Evolutionary conservation across 768 basidiomycete genomes (phyloP).

Genomic region (Pleurotus pulmonarius): DNA sequence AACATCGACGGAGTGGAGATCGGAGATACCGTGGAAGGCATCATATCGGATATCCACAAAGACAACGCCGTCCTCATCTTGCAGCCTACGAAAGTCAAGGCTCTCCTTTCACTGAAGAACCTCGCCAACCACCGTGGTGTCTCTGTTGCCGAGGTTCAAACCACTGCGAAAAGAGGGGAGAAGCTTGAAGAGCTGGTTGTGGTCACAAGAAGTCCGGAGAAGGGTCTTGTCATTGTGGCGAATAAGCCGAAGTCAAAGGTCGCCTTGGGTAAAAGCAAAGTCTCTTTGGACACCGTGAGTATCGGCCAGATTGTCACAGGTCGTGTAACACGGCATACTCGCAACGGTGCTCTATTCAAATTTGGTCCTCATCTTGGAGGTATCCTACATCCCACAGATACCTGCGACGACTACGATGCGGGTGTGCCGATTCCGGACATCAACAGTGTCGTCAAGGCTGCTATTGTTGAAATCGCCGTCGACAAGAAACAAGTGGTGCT

Average conservation of each 20-base stretch:
- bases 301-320: conserved; percentile 79
- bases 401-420: conserved; percentile 72
- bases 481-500: conserved; percentile 67
- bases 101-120: conserved; percentile 83
- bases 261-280: conserved; percentile 37
- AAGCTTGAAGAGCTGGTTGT: conserved; percentile 76
- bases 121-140: conserved; percentile 75
- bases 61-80: conserved; percentile 78
- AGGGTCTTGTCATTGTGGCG: conserved; percentile 82
- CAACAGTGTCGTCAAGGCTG: conserved; percentile 66
- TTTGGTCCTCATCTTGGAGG: conserved; percentile 70
- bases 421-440: conserved; percentile 54
- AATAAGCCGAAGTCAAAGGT: conserved; percentile 57
- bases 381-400: conserved; percentile 77
- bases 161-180: conserved; percentile 63
- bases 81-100: conserved; percentile 64
- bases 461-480: conserved; percentile 67
- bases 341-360: conserved; percentile 75
- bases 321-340: conserved; percentile 70
- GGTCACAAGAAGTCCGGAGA: conserved; percentile 84
- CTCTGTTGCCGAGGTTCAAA: conserved; percentile 63
- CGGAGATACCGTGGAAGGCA: conserved; percentile 68
- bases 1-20: conserved; percentile 77
- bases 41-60: conserved; percentile 78
- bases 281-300: conserved; percentile 64